A percentile compares a stretch with the other conserved stretches of the same genome.
phyloP scores from a whole-genome alignment of 805 yeast species.

The Nakazawaea anatomiae region DNA sequence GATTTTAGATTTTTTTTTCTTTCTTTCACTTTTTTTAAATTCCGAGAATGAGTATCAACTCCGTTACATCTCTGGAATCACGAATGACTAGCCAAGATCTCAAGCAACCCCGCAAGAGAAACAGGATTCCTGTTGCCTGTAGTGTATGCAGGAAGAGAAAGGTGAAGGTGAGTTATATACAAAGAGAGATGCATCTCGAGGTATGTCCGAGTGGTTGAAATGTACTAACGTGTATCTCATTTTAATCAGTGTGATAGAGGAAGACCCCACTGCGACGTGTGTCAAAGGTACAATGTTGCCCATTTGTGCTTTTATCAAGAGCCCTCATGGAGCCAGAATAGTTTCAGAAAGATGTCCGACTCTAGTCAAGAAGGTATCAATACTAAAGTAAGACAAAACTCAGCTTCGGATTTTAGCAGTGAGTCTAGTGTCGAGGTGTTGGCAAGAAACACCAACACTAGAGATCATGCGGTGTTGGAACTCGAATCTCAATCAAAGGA shows the following conservation, averaged over 20 bases:
- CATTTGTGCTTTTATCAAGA: constrained; percentile 25
- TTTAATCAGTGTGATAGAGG: constrained; percentile 25
- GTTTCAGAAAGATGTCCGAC: neutral
- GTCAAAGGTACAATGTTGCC: constrained; percentile 22
- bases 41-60: neutral
- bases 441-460: neutral
- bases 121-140: constrained; percentile 40
- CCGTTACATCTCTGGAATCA: neutral
- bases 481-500: neutral
- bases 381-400: too few relatives aligned
- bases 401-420: neutral
- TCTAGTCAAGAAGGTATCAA: neutral
- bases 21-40: neutral
- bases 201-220: neutral
- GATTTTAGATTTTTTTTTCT: neutral
- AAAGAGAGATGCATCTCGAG: neutral
- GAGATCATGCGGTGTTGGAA: neutral
- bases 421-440: neutral
- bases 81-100: neutral
- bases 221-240: neutral
- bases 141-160: constrained; percentile 40
- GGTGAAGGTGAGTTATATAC: constrained; percentile 32
- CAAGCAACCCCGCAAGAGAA: constrained; percentile 22
- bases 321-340: constrained; percentile 18
- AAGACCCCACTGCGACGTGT: constrained; percentile 27